phyloP scores from a whole-genome alignment of 495 filamentous ascomycete genomes.

The Tuber umbilicatum region DNA sequence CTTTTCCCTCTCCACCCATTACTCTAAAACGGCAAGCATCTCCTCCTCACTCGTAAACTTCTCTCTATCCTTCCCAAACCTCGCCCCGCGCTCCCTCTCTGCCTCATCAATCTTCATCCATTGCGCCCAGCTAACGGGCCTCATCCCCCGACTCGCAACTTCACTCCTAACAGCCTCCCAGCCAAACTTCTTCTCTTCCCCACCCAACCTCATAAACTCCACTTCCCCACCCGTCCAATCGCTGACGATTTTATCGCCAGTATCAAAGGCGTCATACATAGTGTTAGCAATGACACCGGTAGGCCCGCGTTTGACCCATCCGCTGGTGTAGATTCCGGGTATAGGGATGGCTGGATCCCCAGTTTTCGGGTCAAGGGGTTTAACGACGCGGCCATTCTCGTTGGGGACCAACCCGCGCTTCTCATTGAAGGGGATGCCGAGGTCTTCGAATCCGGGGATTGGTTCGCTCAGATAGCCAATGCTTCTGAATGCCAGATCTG shows the following conservation, averaged over 20 bases:
- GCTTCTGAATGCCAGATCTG: slow-evolving; percentile 73
- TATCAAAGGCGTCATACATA: slow-evolving; percentile 89
- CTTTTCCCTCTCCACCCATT: slow-evolving; percentile 15
- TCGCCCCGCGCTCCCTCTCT: slow-evolving; percentile 61
- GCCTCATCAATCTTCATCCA: slow-evolving; percentile 79
- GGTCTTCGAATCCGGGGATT: slow-evolving; percentile 65
- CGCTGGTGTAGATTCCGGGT: slow-evolving; percentile 84
- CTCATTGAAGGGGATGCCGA: slow-evolving; percentile 72
- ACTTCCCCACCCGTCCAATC: slow-evolving; percentile 54
- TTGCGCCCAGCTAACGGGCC: slow-evolving; percentile 68
- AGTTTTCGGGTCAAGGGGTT: slow-evolving; percentile 28
- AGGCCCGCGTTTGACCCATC: slow-evolving; percentile 93
- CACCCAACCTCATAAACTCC: slow-evolving; percentile 43
- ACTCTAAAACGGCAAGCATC: slow-evolving; percentile 66
- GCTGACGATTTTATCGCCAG: slow-evolving; percentile 67
- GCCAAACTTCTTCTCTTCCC: slow-evolving; percentile 51
- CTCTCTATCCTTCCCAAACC: slow-evolving; percentile 69
- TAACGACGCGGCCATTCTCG: slow-evolving; percentile 70
- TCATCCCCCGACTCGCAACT: slow-evolving; percentile 49
- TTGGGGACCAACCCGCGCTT: slow-evolving; percentile 72
- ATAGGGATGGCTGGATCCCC: slow-evolving; percentile 43
- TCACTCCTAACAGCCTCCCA: slow-evolving; percentile 67
- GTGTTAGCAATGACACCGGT: slow-evolving; percentile 94
- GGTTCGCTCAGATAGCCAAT: slow-evolving; percentile 84
- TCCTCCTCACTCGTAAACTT: slow-evolving; percentile 72